Evolutionary conservation across 208 protist species (phyloP).

Genomic region (Trypanosomatidae sp.): DNA sequence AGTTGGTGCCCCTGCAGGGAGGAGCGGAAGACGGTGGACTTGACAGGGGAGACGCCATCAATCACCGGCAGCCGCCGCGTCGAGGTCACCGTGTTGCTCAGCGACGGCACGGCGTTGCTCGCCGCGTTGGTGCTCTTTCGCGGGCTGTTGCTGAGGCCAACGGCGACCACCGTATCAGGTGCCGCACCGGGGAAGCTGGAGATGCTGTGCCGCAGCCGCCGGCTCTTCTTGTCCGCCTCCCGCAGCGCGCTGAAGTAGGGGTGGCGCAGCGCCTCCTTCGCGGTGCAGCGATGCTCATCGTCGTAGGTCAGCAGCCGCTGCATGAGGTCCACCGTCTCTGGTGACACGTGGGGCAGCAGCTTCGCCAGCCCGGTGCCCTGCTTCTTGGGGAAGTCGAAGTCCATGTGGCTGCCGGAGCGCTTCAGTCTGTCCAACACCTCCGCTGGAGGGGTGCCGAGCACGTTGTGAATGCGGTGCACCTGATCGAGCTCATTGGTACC

Average conservation of each 20-base stretch:
- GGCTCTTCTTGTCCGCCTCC: constrained; percentile 45
- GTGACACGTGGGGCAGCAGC: constrained; percentile 64
- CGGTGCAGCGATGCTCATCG: constrained; percentile 86
- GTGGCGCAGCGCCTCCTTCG: constrained; percentile 91
- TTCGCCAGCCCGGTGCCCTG: constrained; percentile 60
- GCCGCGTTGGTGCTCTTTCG: constrained; percentile 9
- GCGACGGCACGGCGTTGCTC: constrained; percentile 11
- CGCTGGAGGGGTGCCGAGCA: constrained; percentile 94
- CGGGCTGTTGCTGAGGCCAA: constrained; percentile 16
- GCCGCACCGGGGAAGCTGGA: not conserved
- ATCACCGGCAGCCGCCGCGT: constrained; percentile 24
- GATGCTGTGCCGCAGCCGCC: constrained; percentile 11
- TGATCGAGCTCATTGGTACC: constrained; percentile 84
- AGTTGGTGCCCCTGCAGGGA: too few species aligned
- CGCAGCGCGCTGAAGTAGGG: constrained; percentile 84
- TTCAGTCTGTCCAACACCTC: too few species aligned
- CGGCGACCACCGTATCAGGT: not conserved
- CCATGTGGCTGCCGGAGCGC: too few species aligned
- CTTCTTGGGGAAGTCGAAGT: constrained; percentile 74
- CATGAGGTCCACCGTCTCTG: constrained; percentile 87
- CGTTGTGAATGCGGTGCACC: constrained; percentile 89
- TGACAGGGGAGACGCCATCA: constrained; percentile 19
- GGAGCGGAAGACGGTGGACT: constrained; percentile 8
- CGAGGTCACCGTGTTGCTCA: constrained; percentile 21
- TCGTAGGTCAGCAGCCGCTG: constrained; percentile 86